Conservation (phyloP, 805 yeast genomes). For the Wickerhamomyces xylosicus region DNA sequence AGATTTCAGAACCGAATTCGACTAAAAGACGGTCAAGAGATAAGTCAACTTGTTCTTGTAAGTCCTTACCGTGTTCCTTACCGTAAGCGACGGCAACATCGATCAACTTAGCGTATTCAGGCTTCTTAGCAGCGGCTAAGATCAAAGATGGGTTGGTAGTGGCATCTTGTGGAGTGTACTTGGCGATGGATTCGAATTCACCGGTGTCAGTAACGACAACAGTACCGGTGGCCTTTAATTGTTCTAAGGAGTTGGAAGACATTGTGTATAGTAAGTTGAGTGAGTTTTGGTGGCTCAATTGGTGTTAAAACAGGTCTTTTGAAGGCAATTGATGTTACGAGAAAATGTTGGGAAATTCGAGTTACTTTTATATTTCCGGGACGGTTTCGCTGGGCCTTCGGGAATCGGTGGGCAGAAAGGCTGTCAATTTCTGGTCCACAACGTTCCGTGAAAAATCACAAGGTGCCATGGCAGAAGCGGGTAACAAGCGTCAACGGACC, state of each 20-base stretch:
- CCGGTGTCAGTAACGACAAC: slow-evolving; percentile 98
- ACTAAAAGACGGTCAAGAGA: slow-evolving; percentile 91
- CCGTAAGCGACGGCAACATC: slow-evolving; percentile 89
- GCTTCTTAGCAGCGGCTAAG: slow-evolving; percentile 87
- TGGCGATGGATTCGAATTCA: slow-evolving; percentile 95
- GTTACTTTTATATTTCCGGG: not conserved
- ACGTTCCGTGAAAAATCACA: not conserved
- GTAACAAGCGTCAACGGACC: no score
- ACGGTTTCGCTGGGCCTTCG: not conserved
- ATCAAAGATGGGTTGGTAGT: slow-evolving; percentile 98
- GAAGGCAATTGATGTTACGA: not conserved
- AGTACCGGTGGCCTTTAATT: slow-evolving; percentile 91
- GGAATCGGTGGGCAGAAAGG: no score
- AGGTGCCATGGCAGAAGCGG: not conserved
- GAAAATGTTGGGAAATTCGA: not conserved
- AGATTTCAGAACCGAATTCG: slow-evolving; percentile 91
- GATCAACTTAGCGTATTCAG: slow-evolving; percentile 80
- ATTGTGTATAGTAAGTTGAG: slow-evolving; percentile 15
- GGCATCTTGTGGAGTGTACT: slow-evolving; percentile 98
- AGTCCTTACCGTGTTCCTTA: slow-evolving; percentile 45
- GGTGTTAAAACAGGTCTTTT: not conserved
- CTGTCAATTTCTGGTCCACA: not conserved
- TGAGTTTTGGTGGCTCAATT: not conserved
- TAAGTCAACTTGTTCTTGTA: slow-evolving; percentile 60
- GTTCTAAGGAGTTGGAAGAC: slow-evolving; percentile 66